Evolutionary conservation across 1,284 basidiomycete species (phyloP).

Genomic region (Trichosporon sp.): DNA sequence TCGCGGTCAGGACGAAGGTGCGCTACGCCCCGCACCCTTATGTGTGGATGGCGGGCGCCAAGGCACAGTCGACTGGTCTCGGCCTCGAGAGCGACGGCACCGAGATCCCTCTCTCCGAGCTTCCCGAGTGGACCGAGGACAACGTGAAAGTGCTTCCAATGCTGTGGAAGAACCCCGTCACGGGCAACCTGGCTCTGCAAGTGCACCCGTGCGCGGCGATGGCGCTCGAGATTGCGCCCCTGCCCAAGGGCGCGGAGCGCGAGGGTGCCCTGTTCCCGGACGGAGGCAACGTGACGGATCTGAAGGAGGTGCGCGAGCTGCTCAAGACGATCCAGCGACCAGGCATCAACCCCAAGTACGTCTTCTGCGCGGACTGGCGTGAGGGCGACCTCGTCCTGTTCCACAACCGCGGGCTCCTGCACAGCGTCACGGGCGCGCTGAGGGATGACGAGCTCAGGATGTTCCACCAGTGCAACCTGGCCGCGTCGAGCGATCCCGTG

Average conservation of each 20-base stretch:
- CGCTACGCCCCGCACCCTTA: constrained; percentile 76
- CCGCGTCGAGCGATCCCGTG: constrained; percentile 68
- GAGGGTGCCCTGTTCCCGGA: constrained; percentile 66
- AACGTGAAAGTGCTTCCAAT: constrained; percentile 72
- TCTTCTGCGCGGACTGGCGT: constrained; percentile 63
- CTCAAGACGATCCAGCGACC: constrained; percentile 79
- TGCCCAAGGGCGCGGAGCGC: constrained; percentile 62
- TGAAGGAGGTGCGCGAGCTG: constrained; percentile 69
- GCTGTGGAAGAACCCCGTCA: constrained; percentile 82
- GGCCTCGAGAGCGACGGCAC: constrained; percentile 75
- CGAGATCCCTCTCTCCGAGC: constrained; percentile 66
- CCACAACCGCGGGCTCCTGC: constrained; percentile 74
- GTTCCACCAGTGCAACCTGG: constrained; percentile 81
- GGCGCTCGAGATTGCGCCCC: constrained; percentile 65
- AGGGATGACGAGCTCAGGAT: constrained; percentile 68
- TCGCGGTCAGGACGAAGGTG: constrained; percentile 75
- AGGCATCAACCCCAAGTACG: constrained; percentile 67
- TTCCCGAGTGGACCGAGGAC: constrained; percentile 72
- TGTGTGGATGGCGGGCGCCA: constrained; percentile 79
- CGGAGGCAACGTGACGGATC: constrained; percentile 69
- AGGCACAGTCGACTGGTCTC: constrained; percentile 71
- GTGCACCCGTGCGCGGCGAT: constrained; percentile 69
- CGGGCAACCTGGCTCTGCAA: constrained; percentile 73
- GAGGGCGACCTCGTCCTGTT: constrained; percentile 69
- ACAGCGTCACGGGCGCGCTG: constrained; percentile 76